A percentile compares a stretch with the other conserved stretches of the same genome.
phyloP scores from a whole-genome alignment of 2,329 filamentous ascomycete genomes.

The Colletotrichum eremochloae region DNA sequence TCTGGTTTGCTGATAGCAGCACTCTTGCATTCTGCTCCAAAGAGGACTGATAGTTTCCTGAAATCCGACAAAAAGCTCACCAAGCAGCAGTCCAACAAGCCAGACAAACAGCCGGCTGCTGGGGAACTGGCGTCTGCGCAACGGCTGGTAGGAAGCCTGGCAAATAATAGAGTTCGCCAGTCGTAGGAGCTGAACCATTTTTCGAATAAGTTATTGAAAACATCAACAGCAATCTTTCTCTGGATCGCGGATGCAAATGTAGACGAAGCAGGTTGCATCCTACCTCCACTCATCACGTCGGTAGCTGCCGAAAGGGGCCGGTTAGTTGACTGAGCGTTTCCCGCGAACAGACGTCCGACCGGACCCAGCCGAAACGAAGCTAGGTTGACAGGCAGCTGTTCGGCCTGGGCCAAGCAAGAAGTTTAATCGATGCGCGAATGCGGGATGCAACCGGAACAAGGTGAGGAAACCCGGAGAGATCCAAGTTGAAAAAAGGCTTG shows the following conservation, averaged over 20 bases:
- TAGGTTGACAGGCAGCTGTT: slow-evolving; percentile 33
- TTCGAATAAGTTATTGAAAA: too few relatives aligned
- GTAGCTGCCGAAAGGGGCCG: background rate
- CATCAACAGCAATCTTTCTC: background rate
- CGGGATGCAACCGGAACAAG: slow-evolving; percentile 12
- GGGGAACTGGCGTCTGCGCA: too few relatives aligned
- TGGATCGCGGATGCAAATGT: background rate
- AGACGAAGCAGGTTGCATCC: background rate
- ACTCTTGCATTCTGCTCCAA: background rate
- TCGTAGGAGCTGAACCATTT: background rate
- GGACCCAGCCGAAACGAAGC: slow-evolving; percentile 32
- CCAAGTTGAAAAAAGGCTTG: slow-evolving; percentile 7
- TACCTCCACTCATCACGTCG: background rate
- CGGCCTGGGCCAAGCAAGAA: slow-evolving; percentile 12
- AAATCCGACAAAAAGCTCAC: background rate
- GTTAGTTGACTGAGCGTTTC: slow-evolving; percentile 1
- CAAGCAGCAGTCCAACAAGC: background rate
- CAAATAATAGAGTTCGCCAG: background rate
- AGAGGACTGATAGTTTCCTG: too few relatives aligned
- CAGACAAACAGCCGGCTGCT: background rate
- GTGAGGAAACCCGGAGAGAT: slow-evolving; percentile 13
- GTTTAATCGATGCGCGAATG: slow-evolving; percentile 28
- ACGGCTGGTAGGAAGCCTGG: too few relatives aligned
- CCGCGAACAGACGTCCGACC: slow-evolving; percentile 38
- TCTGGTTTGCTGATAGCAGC: background rate